phyloP scores from a whole-genome alignment of 148 eudicot genomes.

The Camellia japonica region DNA sequence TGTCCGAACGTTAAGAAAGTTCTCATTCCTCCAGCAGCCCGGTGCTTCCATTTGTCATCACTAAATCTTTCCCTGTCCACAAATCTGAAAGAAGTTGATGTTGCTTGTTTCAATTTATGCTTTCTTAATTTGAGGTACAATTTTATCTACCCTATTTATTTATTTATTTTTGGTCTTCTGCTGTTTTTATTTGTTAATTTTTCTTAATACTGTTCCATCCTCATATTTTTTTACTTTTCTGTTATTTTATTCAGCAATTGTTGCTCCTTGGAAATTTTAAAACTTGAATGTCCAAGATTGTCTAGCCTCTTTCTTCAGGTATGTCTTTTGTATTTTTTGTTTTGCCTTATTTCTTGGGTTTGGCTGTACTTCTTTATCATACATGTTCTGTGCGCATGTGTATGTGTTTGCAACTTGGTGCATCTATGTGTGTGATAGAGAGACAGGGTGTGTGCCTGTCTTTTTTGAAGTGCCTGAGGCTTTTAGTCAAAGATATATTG shows the following conservation, averaged over 20 bases:
- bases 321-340: conserved; percentile 16
- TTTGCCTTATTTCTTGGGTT: conserved; percentile 5
- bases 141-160: background rate
- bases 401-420: too few relatives aligned
- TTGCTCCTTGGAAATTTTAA: conserved; percentile 68
- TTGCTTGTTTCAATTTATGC: conserved; percentile 69
- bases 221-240: background rate
- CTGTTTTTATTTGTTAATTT: background rate
- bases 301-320: conserved; percentile 92
- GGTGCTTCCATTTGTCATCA: conserved; percentile 61
- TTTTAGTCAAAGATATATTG: too few relatives aligned
- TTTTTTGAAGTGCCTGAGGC: too few relatives aligned
- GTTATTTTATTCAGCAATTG: conserved; percentile 59
- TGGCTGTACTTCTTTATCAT: background rate
- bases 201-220: background rate
- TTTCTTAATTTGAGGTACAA: conserved; percentile 84
- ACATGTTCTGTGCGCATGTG: too few relatives aligned
- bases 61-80: conserved; percentile 82
- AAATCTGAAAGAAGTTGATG: conserved; percentile 75
- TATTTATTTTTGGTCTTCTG: background rate
- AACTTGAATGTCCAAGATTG: conserved; percentile 76
- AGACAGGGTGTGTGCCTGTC: too few relatives aligned
- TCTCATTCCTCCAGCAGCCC: conserved; percentile 57
- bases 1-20: conserved; percentile 88
- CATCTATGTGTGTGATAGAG: too few relatives aligned